Conservation (phyloP, 2,329 filamentous ascomycete species). For the Meredithiella fracta region DNA sequence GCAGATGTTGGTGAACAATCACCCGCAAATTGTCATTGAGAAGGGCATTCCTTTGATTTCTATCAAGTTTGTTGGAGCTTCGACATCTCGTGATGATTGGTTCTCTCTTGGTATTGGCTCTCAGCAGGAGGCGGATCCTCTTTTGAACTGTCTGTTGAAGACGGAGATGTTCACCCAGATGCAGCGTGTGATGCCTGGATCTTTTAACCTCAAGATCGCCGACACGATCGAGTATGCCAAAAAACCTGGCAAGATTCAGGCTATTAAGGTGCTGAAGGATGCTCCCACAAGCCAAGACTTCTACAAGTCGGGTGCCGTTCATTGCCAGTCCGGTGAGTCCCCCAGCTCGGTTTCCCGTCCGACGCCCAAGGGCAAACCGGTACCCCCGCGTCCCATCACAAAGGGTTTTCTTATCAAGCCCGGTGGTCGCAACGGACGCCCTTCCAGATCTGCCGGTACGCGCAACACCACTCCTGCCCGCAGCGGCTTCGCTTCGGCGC, state of each 20-base stretch:
- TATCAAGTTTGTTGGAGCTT: constrained; percentile 74
- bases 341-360: constrained; percentile 67
- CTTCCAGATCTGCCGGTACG: constrained; percentile 49
- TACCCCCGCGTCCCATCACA: constrained; percentile 79
- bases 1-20: constrained; percentile 66
- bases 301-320: constrained; percentile 88
- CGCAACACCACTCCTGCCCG: constrained; percentile 30
- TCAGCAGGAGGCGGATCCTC: constrained; percentile 78
- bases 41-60: constrained; percentile 67
- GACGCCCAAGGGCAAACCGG: constrained; percentile 72
- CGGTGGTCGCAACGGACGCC: constrained; percentile 68
- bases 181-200: constrained; percentile 59
- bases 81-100: constrained; percentile 83
- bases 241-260: constrained; percentile 83
- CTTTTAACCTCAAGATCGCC: constrained; percentile 67
- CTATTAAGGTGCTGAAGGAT: constrained; percentile 83
- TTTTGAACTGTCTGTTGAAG: constrained; percentile 86
- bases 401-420: constrained; percentile 83
- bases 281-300: constrained; percentile 58
- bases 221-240: constrained; percentile 89
- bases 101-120: constrained; percentile 86
- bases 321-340: constrained; percentile 71
- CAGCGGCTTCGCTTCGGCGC: constrained; percentile 20
- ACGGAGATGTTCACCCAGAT: constrained; percentile 95
- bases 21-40: constrained; percentile 67